phyloP scores from a whole-genome alignment of 1,284 basidiomycete species.

The Puccinia horiana region DNA sequence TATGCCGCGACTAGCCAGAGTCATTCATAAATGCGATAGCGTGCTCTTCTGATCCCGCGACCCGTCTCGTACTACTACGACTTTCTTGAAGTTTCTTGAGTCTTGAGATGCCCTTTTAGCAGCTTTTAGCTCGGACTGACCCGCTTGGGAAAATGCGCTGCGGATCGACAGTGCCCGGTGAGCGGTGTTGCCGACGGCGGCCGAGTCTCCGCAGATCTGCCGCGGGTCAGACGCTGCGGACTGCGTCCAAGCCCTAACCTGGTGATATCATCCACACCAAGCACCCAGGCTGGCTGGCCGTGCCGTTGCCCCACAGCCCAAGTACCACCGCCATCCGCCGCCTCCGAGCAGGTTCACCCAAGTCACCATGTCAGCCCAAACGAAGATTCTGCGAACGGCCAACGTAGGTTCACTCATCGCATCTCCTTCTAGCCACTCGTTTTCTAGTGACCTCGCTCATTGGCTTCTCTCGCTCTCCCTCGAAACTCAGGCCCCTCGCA shows the following conservation, averaged over 20 bases:
- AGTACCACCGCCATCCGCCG: not conserved
- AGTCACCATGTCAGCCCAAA: slow-evolving; percentile 52
- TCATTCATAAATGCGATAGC: too few relatives aligned
- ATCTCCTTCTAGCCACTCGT: not conserved
- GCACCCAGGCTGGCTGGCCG: not conserved
- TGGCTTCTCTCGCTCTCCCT: not conserved
- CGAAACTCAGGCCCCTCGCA: slow-evolving; percentile 67
- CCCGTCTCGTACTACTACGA: too few relatives aligned
- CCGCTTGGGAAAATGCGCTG: too few relatives aligned
- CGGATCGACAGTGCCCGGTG: too few relatives aligned
- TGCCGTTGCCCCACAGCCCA: not conserved
- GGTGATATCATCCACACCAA: not conserved
- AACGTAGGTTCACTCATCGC: slow-evolving; percentile 64
- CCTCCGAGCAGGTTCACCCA: slow-evolving; percentile 7
- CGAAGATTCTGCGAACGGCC: slow-evolving; percentile 91
- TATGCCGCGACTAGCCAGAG: too few relatives aligned
- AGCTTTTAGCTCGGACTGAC: too few relatives aligned
- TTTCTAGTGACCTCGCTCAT: not conserved
- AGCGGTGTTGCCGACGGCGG: too few relatives aligned
- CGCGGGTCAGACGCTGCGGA: not conserved
- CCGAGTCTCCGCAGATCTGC: too few relatives aligned
- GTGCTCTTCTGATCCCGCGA: too few relatives aligned
- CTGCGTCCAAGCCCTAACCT: not conserved
- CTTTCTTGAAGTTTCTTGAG: too few relatives aligned
- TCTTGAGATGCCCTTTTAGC: too few relatives aligned